Evolutionary conservation across 2,329 filamentous ascomycete genomes (phyloP).

Genomic region (Exophiala sp.): DNA sequence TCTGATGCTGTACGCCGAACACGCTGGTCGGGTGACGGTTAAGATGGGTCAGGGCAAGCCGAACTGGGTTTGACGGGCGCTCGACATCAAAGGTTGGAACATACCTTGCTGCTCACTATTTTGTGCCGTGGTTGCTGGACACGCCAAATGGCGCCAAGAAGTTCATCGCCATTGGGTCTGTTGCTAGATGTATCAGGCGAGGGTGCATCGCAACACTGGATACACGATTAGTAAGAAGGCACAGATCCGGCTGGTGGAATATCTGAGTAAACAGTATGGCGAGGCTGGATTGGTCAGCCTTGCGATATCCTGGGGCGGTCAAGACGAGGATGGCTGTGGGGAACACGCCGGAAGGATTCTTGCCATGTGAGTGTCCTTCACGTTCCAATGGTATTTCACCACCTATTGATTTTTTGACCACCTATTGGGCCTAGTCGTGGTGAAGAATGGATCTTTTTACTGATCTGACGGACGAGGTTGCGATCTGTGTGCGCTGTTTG

Average conservation of each 20-base stretch:
- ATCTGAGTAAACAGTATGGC: slow-evolving; percentile 37
- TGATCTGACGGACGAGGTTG: slow-evolving; percentile 28
- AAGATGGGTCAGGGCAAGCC: slow-evolving; percentile 34
- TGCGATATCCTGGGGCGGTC: slow-evolving; percentile 38
- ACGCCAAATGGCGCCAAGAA: slow-evolving; percentile 28
- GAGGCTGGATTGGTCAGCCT: slow-evolving; percentile 28
- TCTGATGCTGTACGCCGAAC: slow-evolving; percentile 30
- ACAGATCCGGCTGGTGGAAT: slow-evolving; percentile 38
- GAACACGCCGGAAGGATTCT: slow-evolving; percentile 28
- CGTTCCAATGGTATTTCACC: too few species aligned
- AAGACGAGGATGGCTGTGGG: slow-evolving; percentile 34
- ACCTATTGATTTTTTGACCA: too few species aligned
- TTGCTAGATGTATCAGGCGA: slow-evolving; percentile 35
- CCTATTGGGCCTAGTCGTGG: not conserved
- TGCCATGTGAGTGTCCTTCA: slow-evolving; percentile 14
- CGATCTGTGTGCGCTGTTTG: slow-evolving; percentile 29
- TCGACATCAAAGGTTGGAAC: slow-evolving; percentile 39
- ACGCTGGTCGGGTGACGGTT: slow-evolving; percentile 35
- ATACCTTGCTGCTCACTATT: slow-evolving; percentile 36
- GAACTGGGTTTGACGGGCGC: slow-evolving; percentile 35
- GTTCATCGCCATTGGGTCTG: slow-evolving; percentile 34
- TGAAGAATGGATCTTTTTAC: not conserved
- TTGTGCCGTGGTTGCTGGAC: slow-evolving; percentile 34
- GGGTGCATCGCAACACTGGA: slow-evolving; percentile 39
- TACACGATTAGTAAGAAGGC: slow-evolving; percentile 39